Evolutionary conservation across 768 basidiomycete genomes (phyloP), one percentile per base, ranked within the genome.

Genomic region (Cyclocybe cylindracea): DNA sequence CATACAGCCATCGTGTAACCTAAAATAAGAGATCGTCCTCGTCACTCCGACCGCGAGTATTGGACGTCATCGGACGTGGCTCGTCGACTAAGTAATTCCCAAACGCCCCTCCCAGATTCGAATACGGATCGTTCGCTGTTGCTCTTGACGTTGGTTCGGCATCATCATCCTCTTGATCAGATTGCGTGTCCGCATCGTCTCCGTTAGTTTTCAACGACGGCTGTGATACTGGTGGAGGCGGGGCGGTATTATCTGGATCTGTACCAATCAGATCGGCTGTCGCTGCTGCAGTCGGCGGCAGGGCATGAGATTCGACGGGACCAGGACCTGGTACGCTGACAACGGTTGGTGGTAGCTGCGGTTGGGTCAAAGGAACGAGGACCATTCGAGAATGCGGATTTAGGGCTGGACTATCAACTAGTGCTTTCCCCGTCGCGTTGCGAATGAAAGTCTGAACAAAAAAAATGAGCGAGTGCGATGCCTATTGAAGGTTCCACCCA

Each of bases 361-460:
- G 68, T 31, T 83, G 82, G 38, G 80, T 64, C 13, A 87, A 66
- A 5, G 86, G 78, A 14, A 91, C 78, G 9, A 91, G 77, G 35
- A 84, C 85, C 41, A 84, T 78, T 49, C 87, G 81, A 1, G 93
- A 95, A 53, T 89, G 80, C 0, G 83, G 64, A 64, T 98, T 97
- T 39, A 98, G 76, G 1, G 95, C 95, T 10, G 94, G 92, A 42
- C 90, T 94, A 68, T 98, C 95, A 46, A 74, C 68, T 49, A 98
- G 76, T 19, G 90, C 89, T 63, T 85, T 91, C 37, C 91, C 89
- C 39, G 85, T 79, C 7, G 94, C 91, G 58, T 87, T 87, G 18
- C 95, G 87, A 61, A 98, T 98, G 71, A 98, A 98, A 2, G 94
- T 96, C 90, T 94, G 37, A 37, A 37, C 18, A 10, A 54, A 37